Evolutionary conservation across 768 basidiomycete genomes (phyloP).

Genomic region (Russula virescens): DNA sequence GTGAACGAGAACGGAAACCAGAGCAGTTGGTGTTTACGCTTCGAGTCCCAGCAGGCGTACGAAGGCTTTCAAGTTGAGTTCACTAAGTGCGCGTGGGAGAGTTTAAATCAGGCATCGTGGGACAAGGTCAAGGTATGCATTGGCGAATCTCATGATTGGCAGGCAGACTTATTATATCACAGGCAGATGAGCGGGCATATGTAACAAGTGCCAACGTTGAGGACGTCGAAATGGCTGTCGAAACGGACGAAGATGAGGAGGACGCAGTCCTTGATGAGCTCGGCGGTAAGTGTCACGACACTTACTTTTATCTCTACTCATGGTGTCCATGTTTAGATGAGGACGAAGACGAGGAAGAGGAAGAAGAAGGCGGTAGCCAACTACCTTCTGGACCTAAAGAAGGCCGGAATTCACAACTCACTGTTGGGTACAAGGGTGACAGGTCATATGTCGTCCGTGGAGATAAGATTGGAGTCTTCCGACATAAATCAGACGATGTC

Average conservation of each 20-base stretch:
- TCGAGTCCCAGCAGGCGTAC: slow-evolving; percentile 52
- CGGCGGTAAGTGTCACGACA: slow-evolving; percentile 43
- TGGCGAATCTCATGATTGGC: neutral
- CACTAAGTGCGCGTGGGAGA: slow-evolving; percentile 75
- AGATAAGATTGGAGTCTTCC: slow-evolving; percentile 87
- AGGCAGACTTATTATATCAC: slow-evolving; percentile 33
- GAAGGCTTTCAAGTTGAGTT: slow-evolving; percentile 55
- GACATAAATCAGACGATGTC: slow-evolving; percentile 63
- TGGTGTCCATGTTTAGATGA: slow-evolving; percentile 3
- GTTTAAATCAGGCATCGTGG: slow-evolving; percentile 66
- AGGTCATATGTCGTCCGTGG: slow-evolving; percentile 91
- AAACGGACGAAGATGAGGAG: slow-evolving; percentile 70
- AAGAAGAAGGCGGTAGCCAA: slow-evolving; percentile 29
- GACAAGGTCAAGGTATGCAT: slow-evolving; percentile 66
- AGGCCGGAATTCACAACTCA: slow-evolving; percentile 80
- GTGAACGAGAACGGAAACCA: slow-evolving; percentile 45
- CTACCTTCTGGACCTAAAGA: slow-evolving; percentile 36
- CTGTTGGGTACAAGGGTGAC: slow-evolving; percentile 93
- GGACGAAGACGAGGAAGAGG: slow-evolving; percentile 20
- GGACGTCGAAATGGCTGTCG: slow-evolving; percentile 79
- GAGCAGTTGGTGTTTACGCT: slow-evolving; percentile 81
- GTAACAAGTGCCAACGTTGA: slow-evolving; percentile 68
- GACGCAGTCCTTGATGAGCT: slow-evolving; percentile 69
- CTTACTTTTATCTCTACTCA: neutral
- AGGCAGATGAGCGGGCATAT: slow-evolving; percentile 78